Base-by-base conservation (phyloP, 805 yeast species). In the Candida wancherniae region DNA sequence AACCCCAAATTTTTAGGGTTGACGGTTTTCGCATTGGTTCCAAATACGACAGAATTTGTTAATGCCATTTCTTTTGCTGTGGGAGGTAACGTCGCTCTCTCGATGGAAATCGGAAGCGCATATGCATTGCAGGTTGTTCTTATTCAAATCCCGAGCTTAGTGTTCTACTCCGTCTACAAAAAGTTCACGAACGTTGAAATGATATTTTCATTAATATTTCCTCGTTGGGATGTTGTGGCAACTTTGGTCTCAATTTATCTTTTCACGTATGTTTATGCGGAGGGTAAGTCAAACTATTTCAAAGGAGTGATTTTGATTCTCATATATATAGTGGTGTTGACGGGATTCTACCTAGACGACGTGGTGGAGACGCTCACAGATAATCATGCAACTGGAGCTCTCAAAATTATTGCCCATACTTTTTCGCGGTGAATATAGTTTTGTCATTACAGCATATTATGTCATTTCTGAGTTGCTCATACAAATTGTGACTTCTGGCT, bases 61-160 rank as follows among this genome's bases (percentile, higher is more conserved):
- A 92, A 92, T 58, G 98, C 97, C 48, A 88, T 92, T 35, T 87
- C 96, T 15, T 92, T 92, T 64, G 98, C 98, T 0, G 77, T 86
- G 45, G 78, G 90, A 46, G 98, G 98, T 1, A 92, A 92, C 45
- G 95, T 92, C 33, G 95, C 98, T 1, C 65, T 92, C 26, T 84
- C 95, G 3, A 84, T 92, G 95, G 98, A 92, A 54, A 92, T 92
- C 57, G 98, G 98, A 38, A 80, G 94, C 40, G 98, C 98, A 0
- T 92, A 92, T 54, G 98, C 95, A 0, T 67, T 92, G 37, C 98
- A 92, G 57, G 98, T 92, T 10, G 90, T 95, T 46, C 65, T 92
- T 36, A 69, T 92, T 43, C 98, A 92, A 55, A 84, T 92, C 27
- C 98, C 98, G 1, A 79, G 92, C 2, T 71, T 92, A 51, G 94